Conservation (phyloP, 306 rosid genomes). For the Medicago ruthenica region DNA sequence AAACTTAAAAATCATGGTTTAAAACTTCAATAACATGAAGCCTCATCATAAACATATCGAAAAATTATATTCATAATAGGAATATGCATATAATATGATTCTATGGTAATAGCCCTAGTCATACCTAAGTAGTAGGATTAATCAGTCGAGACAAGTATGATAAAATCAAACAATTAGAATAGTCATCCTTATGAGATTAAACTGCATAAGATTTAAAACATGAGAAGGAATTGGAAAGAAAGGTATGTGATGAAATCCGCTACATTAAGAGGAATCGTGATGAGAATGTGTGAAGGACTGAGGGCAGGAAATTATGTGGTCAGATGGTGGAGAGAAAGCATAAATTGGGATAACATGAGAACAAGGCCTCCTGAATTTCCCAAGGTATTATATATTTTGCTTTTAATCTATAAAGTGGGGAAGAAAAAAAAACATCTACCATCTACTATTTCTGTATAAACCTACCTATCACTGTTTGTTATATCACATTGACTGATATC, state of each 20-base stretch:
- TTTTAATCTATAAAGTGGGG: neutral
- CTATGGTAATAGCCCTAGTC: constrained; percentile 11
- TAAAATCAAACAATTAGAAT: constrained; percentile 6
- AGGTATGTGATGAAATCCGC: too few species aligned
- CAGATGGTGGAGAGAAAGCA: too few species aligned
- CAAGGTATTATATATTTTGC: too few species aligned
- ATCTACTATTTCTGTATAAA: constrained; percentile 5
- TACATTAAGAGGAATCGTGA: too few species aligned
- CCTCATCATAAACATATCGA: constrained; percentile 13
- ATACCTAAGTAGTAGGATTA: constrained; percentile 12
- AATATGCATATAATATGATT: constrained; percentile 2
- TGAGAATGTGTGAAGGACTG: too few species aligned
- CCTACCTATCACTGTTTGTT: constrained; percentile 4
- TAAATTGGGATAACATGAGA: too few species aligned
- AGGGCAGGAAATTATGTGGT: too few species aligned
- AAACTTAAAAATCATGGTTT: constrained; percentile 16
- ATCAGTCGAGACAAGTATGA: neutral
- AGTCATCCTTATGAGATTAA: constrained; percentile 14
- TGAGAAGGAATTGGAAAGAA: too few species aligned
- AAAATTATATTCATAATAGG: constrained; percentile 9
- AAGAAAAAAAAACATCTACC: neutral
- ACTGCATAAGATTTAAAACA: neutral
- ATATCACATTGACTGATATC: neutral
- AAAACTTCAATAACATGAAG: constrained; percentile 16
- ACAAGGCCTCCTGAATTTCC: too few species aligned